Percentiles rank a stretch among this genome's conserved stretches.
These are phyloP conservation scores for Sclerotinia subarctica DNA, from an alignment of 2,329 filamentous ascomycete genomes.

Conservation along the genomic window DNA sequence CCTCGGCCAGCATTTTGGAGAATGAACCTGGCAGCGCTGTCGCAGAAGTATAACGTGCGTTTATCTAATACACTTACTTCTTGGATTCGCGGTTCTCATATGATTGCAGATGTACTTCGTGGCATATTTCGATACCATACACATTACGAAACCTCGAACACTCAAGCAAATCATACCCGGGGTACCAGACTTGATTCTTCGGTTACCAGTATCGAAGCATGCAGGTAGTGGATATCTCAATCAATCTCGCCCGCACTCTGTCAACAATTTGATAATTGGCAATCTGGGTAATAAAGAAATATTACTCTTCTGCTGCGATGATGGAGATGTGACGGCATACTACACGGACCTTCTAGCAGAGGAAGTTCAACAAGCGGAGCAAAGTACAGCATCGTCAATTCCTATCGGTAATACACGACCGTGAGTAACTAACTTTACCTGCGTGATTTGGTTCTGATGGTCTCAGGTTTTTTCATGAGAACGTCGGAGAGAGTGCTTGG, in stretches of 20 bases:
- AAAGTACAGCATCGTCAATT: not conserved
- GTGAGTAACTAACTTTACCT: conserved; percentile 21
- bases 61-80: not conserved
- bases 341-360: conserved; percentile 46
- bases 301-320: conserved; percentile 65
- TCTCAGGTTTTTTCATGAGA: conserved; percentile 64
- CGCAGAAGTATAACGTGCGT: conserved; percentile 20
- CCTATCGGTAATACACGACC: conserved; percentile 23
- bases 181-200: conserved; percentile 50
- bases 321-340: conserved; percentile 72
- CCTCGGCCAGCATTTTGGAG: conserved; percentile 15
- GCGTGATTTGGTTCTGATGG: conserved; percentile 15
- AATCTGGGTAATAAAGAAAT: conserved; percentile 69
- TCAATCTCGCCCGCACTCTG: conserved; percentile 51
- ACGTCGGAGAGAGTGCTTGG: conserved; percentile 80
- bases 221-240: conserved; percentile 55
- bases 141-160: conserved; percentile 53
- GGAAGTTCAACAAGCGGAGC: conserved; percentile 1
- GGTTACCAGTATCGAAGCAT: conserved; percentile 42
- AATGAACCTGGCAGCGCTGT: conserved; percentile 21
- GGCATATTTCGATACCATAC: conserved; percentile 55
- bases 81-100: conserved; percentile 8
- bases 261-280: conserved; percentile 68
- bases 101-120: conserved; percentile 54
- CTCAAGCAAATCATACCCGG: conserved; percentile 49